Percentiles rank a stretch among this genome's conserved stretches.
phyloP scores from a whole-genome alignment of 148 eudicot genomes.

The Limonium bicolor region DNA sequence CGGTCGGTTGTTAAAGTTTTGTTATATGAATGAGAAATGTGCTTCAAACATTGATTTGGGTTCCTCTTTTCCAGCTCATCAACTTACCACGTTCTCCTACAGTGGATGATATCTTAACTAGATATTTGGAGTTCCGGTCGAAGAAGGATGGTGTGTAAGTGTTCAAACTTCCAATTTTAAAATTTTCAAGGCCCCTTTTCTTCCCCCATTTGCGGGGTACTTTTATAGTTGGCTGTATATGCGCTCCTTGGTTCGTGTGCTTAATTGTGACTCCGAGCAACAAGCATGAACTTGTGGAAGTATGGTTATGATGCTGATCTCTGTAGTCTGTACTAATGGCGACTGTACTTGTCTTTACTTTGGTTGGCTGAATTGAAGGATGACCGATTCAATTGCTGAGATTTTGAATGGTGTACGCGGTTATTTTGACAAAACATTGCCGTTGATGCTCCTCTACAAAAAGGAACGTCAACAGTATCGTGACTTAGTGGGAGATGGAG shows the following conservation, averaged over 20 bases:
- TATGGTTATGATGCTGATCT: too few relatives aligned
- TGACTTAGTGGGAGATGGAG: conserved; percentile 49
- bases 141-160: conserved; percentile 89
- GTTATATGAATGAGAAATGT: too few relatives aligned
- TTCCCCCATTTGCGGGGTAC: too few relatives aligned
- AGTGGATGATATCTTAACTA: conserved; percentile 67
- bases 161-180: background rate
- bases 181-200: too few relatives aligned
- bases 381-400: conserved; percentile 61
- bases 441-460: conserved; percentile 77
- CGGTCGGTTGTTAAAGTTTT: too few relatives aligned
- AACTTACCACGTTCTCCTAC: conserved; percentile 83
- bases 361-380: too few relatives aligned
- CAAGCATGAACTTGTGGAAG: too few relatives aligned
- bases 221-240: too few relatives aligned
- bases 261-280: too few relatives aligned
- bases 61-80: conserved; percentile 56
- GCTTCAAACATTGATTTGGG: background rate
- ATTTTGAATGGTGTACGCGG: conserved; percentile 71
- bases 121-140: conserved; percentile 73
- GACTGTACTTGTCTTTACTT: too few relatives aligned
- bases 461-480: conserved; percentile 77
- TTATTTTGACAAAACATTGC: conserved; percentile 88
- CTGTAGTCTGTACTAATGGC: too few relatives aligned
- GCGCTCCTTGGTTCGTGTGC: too few relatives aligned